A percentile compares a stretch with the other conserved stretches of the same genome.
Conservation (phyloP, 2,329 filamentous ascomycete genomes). For the Biscogniauxia mediterranea region DNA sequence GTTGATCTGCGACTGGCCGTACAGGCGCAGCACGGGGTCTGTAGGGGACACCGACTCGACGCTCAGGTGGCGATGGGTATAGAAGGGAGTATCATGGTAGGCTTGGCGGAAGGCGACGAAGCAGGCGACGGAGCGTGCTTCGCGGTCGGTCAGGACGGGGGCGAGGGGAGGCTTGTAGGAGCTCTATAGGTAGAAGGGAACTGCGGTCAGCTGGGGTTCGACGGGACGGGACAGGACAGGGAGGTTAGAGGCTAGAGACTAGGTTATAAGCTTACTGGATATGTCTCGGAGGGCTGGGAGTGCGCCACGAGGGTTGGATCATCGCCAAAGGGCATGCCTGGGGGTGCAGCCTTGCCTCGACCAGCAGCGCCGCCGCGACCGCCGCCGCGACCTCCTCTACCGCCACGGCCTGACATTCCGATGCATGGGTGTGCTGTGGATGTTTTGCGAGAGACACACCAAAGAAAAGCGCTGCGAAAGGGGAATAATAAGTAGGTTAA, state of each 20-base stretch:
- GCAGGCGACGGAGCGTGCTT: constrained; percentile 47
- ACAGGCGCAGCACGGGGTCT: constrained; percentile 43
- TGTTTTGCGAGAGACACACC: not conserved
- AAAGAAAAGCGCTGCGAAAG: not conserved
- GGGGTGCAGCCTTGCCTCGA: constrained; percentile 40
- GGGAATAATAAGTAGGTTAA: not conserved
- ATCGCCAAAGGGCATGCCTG: constrained; percentile 51
- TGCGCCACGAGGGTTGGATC: constrained; percentile 49
- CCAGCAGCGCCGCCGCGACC: constrained; percentile 47
- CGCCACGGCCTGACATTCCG: constrained; percentile 53
- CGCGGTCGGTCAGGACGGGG: constrained; percentile 41
- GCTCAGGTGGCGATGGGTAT: constrained; percentile 50
- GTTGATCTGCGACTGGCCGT: constrained; percentile 60
- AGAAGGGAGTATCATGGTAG: constrained; percentile 53
- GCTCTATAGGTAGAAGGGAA: constrained; percentile 36
- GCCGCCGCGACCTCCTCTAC: constrained; percentile 48
- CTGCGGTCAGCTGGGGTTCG: constrained; percentile 8
- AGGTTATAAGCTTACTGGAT: constrained; percentile 42
- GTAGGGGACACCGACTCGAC: constrained; percentile 20
- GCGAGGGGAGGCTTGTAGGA: constrained; percentile 47
- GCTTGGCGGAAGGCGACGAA: constrained; percentile 57
- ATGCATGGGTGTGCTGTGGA: constrained; percentile 3
- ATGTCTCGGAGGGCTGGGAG: constrained; percentile 57
- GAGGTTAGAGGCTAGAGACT: not conserved
- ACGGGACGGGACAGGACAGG: not conserved